Evolutionary conservation across 1,284 basidiomycete species (phyloP).

Genomic region (Cutaneotrichosporon curvatum): DNA sequence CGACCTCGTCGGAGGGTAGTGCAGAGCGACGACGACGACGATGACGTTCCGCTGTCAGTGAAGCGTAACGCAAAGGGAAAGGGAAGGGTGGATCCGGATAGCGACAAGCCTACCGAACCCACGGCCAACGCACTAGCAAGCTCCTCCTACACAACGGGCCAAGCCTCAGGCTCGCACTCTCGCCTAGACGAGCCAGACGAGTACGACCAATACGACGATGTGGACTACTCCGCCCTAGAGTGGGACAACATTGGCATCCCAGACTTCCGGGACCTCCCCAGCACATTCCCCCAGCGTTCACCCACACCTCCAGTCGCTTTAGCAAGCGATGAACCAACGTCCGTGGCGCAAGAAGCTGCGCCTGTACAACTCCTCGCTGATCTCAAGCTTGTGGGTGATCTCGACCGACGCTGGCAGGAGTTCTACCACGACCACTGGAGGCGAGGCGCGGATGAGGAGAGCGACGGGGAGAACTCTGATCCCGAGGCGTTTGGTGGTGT

Average conservation of each 20-base stretch:
- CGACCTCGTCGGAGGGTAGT: neutral
- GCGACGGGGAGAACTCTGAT: neutral
- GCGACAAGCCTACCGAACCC: neutral
- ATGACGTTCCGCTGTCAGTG: neutral
- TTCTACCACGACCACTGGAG: constrained; percentile 38
- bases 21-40: neutral
- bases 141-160: neutral
- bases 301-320: neutral
- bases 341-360: neutral
- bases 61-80: neutral
- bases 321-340: neutral
- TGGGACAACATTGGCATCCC: constrained; percentile 1
- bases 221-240: neutral
- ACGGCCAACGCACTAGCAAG: neutral
- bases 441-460: constrained; percentile 21
- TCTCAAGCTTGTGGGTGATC: constrained; percentile 18
- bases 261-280: constrained; percentile 9
- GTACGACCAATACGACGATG: constrained; percentile 4
- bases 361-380: neutral
- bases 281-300: constrained; percentile 1
- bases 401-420: constrained; percentile 17
- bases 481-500: constrained; percentile 2
- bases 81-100: neutral
- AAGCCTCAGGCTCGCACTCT: neutral
- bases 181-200: neutral